Percentiles rank a stretch among this genome's conserved stretches.
These are phyloP conservation scores for Huntiella savannae DNA, from an alignment of 2,329 filamentous ascomycete genomes.

Conservation along the genomic window DNA sequence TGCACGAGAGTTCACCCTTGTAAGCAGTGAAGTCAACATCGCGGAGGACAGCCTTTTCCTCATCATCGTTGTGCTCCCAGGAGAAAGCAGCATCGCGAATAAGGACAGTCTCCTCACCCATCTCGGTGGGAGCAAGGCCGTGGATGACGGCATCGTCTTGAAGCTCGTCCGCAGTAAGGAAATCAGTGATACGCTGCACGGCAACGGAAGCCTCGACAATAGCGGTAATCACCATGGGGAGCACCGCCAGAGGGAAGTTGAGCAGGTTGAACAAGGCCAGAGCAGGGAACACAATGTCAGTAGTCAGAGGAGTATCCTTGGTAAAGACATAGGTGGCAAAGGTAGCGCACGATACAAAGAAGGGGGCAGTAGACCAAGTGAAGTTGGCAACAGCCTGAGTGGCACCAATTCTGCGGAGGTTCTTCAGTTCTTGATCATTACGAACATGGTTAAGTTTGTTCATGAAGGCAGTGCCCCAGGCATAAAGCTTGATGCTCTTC, in stretches of 20 bases:
- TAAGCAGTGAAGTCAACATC: slow-evolving; percentile 76
- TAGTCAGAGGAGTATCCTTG: slow-evolving; percentile 61
- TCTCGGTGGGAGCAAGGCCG: slow-evolving; percentile 50
- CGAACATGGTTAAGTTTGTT: slow-evolving; percentile 90
- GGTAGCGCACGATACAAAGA: slow-evolving; percentile 90
- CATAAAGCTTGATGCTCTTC: slow-evolving; percentile 98
- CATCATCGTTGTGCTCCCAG: slow-evolving; percentile 70
- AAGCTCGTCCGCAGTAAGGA: slow-evolving; percentile 73
- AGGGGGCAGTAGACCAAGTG: slow-evolving; percentile 93
- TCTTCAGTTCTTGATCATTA: slow-evolving; percentile 91
- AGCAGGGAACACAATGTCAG: slow-evolving; percentile 89
- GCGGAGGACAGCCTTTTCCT: slow-evolving; percentile 49
- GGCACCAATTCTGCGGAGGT: slow-evolving; percentile 85
- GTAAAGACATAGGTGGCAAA: slow-evolving; percentile 89
- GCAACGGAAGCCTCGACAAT: slow-evolving; percentile 94
- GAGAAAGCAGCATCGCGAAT: slow-evolving; percentile 79
- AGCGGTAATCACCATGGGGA: slow-evolving; percentile 95
- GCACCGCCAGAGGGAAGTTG: slow-evolving; percentile 79
- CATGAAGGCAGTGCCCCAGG: slow-evolving; percentile 94
- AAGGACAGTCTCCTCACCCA: slow-evolving; percentile 69
- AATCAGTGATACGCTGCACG: slow-evolving; percentile 65
- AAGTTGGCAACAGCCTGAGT: slow-evolving; percentile 91
- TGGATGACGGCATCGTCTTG: slow-evolving; percentile 63
- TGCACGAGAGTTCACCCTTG: slow-evolving; percentile 82
- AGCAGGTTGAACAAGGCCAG: slow-evolving; percentile 88